These are phyloP conservation scores for Kwoniella bestiolae DNA, from an alignment of 768 basidiomycete genomes.

Conservation along the genomic window DNA sequence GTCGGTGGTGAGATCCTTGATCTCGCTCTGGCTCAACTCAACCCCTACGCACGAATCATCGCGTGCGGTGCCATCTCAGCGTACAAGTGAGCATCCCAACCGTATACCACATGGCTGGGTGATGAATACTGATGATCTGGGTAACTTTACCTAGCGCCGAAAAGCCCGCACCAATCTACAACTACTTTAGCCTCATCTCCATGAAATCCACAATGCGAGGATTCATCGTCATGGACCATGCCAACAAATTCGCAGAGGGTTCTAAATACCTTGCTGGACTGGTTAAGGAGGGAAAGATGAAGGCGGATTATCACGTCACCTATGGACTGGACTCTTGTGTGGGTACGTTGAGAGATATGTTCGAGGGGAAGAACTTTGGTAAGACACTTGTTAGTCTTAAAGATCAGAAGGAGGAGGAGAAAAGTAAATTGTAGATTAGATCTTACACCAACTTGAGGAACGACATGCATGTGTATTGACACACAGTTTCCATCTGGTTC, in stretches of 20 bases:
- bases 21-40: constrained; percentile 73
- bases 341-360: constrained; percentile 41
- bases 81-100: constrained; percentile 60
- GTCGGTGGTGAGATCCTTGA: constrained; percentile 81
- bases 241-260: constrained; percentile 45
- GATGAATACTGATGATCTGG: neutral
- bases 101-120: neutral
- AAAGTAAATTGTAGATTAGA: constrained; percentile 21
- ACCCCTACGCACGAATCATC: constrained; percentile 74
- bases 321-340: constrained; percentile 40
- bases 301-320: constrained; percentile 47
- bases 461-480: neutral
- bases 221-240: constrained; percentile 83
- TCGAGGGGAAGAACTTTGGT: constrained; percentile 36
- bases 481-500: neutral
- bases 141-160: too few species aligned
- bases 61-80: constrained; percentile 87
- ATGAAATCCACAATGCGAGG: constrained; percentile 81
- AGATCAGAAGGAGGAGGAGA: constrained; percentile 7
- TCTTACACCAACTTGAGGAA: neutral
- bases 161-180: constrained; percentile 59
- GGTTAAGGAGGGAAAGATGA: constrained; percentile 42
- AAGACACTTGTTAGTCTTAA: constrained; percentile 25
- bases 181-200: constrained; percentile 71
- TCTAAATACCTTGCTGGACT: constrained; percentile 46